Evolutionary conservation across 1,284 basidiomycete genomes (phyloP).

Genomic region (Afroboletus lepidellus): DNA sequence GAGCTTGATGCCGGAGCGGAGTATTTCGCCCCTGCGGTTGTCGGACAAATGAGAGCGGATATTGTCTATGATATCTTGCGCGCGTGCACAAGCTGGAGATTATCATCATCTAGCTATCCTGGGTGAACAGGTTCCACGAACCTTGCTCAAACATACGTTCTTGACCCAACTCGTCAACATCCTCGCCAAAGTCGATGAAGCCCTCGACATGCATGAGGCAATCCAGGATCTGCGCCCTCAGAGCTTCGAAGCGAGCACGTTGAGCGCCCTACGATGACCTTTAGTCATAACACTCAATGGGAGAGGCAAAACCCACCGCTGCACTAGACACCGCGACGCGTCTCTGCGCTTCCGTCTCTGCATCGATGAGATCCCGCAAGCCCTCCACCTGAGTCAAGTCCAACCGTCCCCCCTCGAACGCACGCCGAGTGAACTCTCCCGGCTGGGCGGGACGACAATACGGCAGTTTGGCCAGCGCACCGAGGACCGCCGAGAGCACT

Average conservation of each 20-base stretch:
- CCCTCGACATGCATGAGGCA: conserved; percentile 81
- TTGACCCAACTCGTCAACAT: conserved; percentile 59
- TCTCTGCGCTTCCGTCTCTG: conserved; percentile 82
- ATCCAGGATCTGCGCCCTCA: conserved; percentile 65
- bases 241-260: conserved; percentile 55
- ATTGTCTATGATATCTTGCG: conserved; percentile 43
- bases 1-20: conserved; percentile 77
- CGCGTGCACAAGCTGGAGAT: conserved; percentile 47
- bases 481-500: conserved; percentile 66
- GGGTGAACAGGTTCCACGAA: conserved; percentile 32
- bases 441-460: conserved; percentile 74
- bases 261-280: conserved; percentile 51
- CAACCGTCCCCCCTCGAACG: conserved; percentile 74
- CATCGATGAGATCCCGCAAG: conserved; percentile 78
- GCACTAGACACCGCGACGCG: conserved; percentile 68
- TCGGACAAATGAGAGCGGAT: conserved; percentile 64
- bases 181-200: conserved; percentile 88
- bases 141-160: conserved; percentile 61
- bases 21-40: conserved; percentile 74
- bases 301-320: conserved; percentile 43
- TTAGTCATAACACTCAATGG: not conserved
- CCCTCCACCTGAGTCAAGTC: conserved; percentile 87
- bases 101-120: not conserved
- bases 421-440: conserved; percentile 86
- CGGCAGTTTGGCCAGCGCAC: conserved; percentile 57